Conservation (phyloP, 2,329 filamentous ascomycete species). For the Calonectria pseudoreteaudii region DNA sequence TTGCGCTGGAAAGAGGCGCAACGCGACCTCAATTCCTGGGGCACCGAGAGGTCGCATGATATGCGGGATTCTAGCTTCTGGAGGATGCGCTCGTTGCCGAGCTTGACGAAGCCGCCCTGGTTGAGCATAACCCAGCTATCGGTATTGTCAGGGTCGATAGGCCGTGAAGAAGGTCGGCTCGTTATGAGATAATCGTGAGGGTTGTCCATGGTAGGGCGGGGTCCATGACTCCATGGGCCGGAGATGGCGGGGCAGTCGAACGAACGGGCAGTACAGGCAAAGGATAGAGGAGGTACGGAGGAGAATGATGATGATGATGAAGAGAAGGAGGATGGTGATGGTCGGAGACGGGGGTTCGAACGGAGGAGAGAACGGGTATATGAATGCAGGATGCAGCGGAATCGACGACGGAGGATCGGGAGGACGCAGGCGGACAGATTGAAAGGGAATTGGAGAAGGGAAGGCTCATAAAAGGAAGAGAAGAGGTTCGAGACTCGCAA, state of each 20-base stretch:
- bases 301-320: no score
- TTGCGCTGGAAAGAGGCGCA: slow-evolving; percentile 75
- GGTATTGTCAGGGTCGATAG: slow-evolving; percentile 64
- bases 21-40: slow-evolving; percentile 71
- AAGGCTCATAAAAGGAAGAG: slow-evolving; percentile 36
- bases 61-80: slow-evolving; percentile 85
- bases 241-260: slow-evolving; percentile 43
- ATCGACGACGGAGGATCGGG: slow-evolving; percentile 10
- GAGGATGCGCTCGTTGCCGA: slow-evolving; percentile 85
- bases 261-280: slow-evolving; percentile 33
- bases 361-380: slow-evolving; percentile 5
- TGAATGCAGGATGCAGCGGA: slow-evolving; percentile 11
- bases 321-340: slow-evolving; percentile 13
- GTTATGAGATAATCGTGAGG: slow-evolving; percentile 56
- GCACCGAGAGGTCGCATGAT: slow-evolving; percentile 78
- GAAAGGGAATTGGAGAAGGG: slow-evolving; percentile 34
- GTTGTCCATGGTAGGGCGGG: slow-evolving; percentile 53
- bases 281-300: slow-evolving; percentile 15
- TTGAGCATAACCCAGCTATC: slow-evolving; percentile 92
- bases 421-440: slow-evolving; percentile 32
- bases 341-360: slow-evolving; percentile 18
- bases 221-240: slow-evolving; percentile 50
- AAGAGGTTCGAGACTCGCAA: slow-evolving; percentile 44
- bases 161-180: slow-evolving; percentile 47
- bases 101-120: slow-evolving; percentile 81